Base-by-base conservation (phyloP, 2,329 filamentous ascomycete species). In the Colletotrichum camelliae region DNA sequence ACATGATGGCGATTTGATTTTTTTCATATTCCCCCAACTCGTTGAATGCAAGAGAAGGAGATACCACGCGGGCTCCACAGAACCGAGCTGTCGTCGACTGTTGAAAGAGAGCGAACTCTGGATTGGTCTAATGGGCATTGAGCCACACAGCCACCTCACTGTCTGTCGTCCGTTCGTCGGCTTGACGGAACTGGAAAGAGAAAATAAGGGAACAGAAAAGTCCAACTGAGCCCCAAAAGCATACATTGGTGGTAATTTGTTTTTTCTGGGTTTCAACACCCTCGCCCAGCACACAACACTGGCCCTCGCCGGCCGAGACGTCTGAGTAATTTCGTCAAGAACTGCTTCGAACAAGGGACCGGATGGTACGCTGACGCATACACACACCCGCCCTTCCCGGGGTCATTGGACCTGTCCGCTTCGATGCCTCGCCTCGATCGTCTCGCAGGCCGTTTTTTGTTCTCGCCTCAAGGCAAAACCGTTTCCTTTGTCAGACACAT, bases 41-140 rank as follows among this genome's bases (percentile, higher is more conserved):
- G 70, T 77, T 65, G 61, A 68, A 55, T 43, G 66, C 66, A 67
- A 78, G 64, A 69, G 77, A 74, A 77, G 80, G 79, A 83, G 79
- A 82, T 83, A 83, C 81, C 80, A 80, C 75, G 72, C 77, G 80
- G 80, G 79, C 79, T 77, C 71, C 70, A 79, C 80, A 81, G 80
- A 75, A 82, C 79, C 81, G 79, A 77, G 77, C 65, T 70, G 65
- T 75, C 69, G 65, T 75, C 69, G 70, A 77, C 58, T 70, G 76
- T 66, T 70, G 27, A 43, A 39, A 65, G 39, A 62, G 37, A 55
- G 55, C 61, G 55, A 52, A 62, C 21, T 39, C 48, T 21, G 43
- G 70, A 68, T 37, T 52, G 58, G 61, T 24, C 35, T 70, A 70
- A 61, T 62, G 31, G 52, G 35, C 60, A 27, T 29, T 18, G 31